Conservation (phyloP, 139 green algal species). For the Penium margaritaceum region DNA sequence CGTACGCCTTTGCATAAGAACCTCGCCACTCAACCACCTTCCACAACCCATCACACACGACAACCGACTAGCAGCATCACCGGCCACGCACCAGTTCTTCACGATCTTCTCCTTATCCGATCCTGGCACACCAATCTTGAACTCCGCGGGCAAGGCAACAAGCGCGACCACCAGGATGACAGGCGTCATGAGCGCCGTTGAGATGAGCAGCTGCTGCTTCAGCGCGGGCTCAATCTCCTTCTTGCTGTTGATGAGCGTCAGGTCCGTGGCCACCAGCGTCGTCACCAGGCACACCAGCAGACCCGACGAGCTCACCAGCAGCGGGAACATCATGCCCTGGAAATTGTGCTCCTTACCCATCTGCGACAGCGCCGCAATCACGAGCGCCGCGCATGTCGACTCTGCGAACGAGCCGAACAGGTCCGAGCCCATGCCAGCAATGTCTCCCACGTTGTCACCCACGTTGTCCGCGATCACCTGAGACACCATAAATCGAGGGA, state of each 20-base stretch:
- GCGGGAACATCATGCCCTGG: conserved; percentile 47
- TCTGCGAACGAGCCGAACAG: conserved; percentile 74
- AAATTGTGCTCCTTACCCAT: conserved; percentile 16
- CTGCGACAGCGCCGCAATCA: conserved; percentile 41
- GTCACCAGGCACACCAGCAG: conserved; percentile 50
- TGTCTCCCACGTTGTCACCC: conserved; percentile 95
- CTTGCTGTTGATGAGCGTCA: conserved; percentile 20
- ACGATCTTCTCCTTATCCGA: conserved; percentile 44
- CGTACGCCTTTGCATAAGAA: too few relatives aligned
- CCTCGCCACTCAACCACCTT: too few relatives aligned
- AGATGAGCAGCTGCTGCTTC: conserved; percentile 43
- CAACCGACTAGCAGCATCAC: too few relatives aligned
- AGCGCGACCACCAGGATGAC: conserved; percentile 35
- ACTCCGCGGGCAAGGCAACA: conserved; percentile 25
- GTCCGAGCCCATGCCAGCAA: conserved; percentile 94
- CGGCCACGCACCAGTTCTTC: conserved; percentile 71
- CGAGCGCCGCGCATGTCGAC: conserved; percentile 57
- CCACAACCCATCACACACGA: too few relatives aligned
- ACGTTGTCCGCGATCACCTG: conserved; percentile 67
- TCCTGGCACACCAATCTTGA: conserved; percentile 25
- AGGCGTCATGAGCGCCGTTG: conserved; percentile 46
- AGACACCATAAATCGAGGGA: too few relatives aligned
- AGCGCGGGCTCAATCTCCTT: conserved; percentile 38
- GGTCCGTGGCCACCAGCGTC: conserved; percentile 47
- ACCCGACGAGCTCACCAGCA: conserved; percentile 48